Evolutionary conservation across 2,329 filamentous ascomycete genomes (phyloP).

Genomic region (Monilinia laxa): DNA sequence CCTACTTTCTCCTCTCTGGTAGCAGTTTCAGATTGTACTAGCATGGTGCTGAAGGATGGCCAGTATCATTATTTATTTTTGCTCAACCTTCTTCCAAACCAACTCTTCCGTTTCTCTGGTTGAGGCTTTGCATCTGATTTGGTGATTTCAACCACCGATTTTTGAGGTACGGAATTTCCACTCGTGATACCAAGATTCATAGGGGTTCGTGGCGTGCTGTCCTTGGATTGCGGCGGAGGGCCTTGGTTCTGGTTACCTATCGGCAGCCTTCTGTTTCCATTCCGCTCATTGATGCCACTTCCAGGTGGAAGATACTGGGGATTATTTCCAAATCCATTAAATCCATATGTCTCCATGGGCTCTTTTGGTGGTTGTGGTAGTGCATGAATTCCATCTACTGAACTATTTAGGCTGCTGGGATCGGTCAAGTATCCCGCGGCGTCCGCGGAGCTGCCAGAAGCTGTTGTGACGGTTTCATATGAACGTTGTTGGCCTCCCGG

Average conservation of each 20-base stretch:
- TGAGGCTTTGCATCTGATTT: conserved; percentile 18
- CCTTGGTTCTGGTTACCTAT: conserved; percentile 32
- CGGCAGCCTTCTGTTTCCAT: conserved; percentile 27
- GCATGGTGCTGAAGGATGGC: not conserved
- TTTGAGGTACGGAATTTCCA: conserved; percentile 27
- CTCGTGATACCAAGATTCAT: conserved; percentile 37
- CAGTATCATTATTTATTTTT: conserved; percentile 46
- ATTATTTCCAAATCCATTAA: conserved; percentile 46
- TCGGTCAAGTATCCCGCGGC: conserved; percentile 80
- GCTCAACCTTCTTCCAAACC: conserved; percentile 82
- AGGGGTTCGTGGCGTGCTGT: conserved; percentile 31
- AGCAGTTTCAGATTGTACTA: conserved; percentile 20
- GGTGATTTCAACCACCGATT: conserved; percentile 4
- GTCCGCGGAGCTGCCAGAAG: conserved; percentile 70
- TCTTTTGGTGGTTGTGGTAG: conserved; percentile 53
- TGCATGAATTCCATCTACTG: conserved; percentile 70
- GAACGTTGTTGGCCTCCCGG: conserved; percentile 47
- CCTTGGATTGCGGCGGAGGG: conserved; percentile 33
- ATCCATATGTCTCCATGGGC: conserved; percentile 64
- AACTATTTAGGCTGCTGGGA: conserved; percentile 88
- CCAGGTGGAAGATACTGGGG: conserved; percentile 45
- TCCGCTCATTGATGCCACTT: conserved; percentile 35
- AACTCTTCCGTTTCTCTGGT: conserved; percentile 80
- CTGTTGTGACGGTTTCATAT: conserved; percentile 82
- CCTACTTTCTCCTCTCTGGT: conserved; percentile 25